Evolutionary conservation across 305 asterid species (phyloP).

Genomic region (Plantago coronopus): DNA sequence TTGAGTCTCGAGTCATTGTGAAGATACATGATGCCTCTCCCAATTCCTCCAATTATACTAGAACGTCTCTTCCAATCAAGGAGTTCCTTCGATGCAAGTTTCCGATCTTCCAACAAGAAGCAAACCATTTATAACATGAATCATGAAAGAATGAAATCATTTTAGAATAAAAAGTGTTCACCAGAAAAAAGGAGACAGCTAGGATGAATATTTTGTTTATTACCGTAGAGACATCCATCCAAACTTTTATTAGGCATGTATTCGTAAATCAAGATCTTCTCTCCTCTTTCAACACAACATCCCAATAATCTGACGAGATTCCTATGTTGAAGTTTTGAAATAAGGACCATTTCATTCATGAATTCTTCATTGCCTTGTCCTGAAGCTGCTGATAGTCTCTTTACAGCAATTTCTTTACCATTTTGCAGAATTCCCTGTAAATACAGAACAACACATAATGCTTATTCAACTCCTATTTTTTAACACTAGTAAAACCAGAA

Average conservation of each 20-base stretch:
- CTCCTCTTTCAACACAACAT: conserved; percentile 33
- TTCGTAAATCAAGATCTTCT: neutral
- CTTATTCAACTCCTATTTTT: neutral
- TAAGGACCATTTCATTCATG: conserved; percentile 38
- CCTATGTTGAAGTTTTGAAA: conserved; percentile 39
- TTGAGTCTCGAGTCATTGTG: conserved; percentile 40
- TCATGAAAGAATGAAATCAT: too few relatives aligned
- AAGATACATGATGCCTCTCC: conserved; percentile 42
- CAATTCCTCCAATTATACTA: conserved; percentile 35
- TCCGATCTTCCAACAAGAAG: conserved; percentile 27
- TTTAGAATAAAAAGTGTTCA: too few relatives aligned
- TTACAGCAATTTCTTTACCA: conserved; percentile 45
- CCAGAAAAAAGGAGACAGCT: neutral
- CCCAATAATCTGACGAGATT: conserved; percentile 44
- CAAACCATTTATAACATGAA: neutral
- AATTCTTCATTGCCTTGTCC: conserved; percentile 36
- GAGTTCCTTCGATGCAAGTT: conserved; percentile 17
- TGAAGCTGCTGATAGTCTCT: conserved; percentile 40
- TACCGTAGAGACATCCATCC: conserved; percentile 35
- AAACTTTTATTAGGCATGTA: conserved; percentile 13
- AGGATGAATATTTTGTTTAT: neutral
- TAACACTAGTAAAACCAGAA: too few relatives aligned
- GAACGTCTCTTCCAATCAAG: conserved; percentile 29
- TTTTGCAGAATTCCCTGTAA: conserved; percentile 38
- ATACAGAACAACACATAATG: neutral